Evolutionary conservation across 2,329 filamentous ascomycete species (phyloP), one percentile per base, ranked within the genome.

Genomic region (Alternaria sp.): DNA sequence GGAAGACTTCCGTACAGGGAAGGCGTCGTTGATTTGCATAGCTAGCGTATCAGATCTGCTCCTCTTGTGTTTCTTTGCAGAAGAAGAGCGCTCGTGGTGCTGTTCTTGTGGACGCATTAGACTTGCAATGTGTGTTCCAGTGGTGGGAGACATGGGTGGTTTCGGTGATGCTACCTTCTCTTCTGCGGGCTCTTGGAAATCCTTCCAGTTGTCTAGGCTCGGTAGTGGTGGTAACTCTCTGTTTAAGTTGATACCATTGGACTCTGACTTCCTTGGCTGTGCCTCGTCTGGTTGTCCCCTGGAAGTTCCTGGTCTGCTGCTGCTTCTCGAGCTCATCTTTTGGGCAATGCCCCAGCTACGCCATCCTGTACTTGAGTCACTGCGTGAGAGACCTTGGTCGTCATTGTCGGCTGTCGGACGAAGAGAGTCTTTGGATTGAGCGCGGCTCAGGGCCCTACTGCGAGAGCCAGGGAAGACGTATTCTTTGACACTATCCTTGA

Each of bases 141-240:
- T 62, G 13, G 51, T 58, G 4, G 71, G 68, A 11, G 66, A 64
- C 34, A 49, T 58, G 7, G 71, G 68, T 14, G 65, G 63, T 37
- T 48, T 56, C 14, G 65, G 60, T 11, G 66, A 60, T 37, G 62
- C 63, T 10, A 48, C 53, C n/a, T 64, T 48, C 26, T 70, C 67
- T 33, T 61, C 56, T 39, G 51, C 50, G 34, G 57, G 54, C 26
- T 62, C 49, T 39, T 69, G 62, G 7, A 56, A 55, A 13, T 73
- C 67, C 48, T 72, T 74, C 75, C 75, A 77, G 4, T 69, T 75
- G 55, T 82, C 80, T 5, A 83, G 70, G 46, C 80, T 77, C 6
- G 81, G 81, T 10, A 83, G 61, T 4, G 81, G 81, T 33, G 81
- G 81, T 24, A 83, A 67, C 57, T 82, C 80, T 54, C 80, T 70